Conservation (phyloP, 805 yeast species). For the Candida rishiriensis region DNA sequence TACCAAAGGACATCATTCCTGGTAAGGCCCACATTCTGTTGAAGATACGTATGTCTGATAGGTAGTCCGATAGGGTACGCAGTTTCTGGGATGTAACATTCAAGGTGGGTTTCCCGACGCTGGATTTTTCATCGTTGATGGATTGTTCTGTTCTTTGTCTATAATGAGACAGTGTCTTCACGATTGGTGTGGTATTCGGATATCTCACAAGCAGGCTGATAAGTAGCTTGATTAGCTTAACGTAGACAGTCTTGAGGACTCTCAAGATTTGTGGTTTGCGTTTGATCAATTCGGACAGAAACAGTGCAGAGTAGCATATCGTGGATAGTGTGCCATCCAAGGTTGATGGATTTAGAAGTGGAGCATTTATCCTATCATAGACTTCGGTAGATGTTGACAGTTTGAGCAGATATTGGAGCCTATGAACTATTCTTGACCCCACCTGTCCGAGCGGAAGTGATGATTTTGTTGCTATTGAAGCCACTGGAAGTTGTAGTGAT, state of each 20-base stretch:
- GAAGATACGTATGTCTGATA: constrained; percentile 33
- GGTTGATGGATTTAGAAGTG: constrained; percentile 23
- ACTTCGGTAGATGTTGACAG: constrained; percentile 22
- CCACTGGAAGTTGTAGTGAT: background rate
- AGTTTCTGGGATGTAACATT: constrained; percentile 14
- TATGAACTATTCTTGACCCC: background rate
- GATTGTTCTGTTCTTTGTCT: background rate
- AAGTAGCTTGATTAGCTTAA: background rate
- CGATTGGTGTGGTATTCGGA: background rate
- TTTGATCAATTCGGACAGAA: constrained; percentile 23
- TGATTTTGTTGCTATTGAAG: background rate
- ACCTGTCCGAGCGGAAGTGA: background rate
- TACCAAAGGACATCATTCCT: constrained; percentile 21
- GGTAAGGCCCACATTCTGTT: constrained; percentile 34
- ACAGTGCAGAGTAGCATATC: constrained; percentile 28
- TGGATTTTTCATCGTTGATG: constrained; percentile 1
- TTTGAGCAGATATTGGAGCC: constrained; percentile 15
- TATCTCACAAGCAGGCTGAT: constrained; percentile 1
- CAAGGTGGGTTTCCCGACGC: background rate
- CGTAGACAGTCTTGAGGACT: constrained; percentile 4
- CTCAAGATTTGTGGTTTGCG: constrained; percentile 13
- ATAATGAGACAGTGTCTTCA: background rate
- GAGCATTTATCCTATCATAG: constrained; percentile 23
- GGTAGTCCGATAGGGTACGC: constrained; percentile 25
- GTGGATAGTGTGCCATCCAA: constrained; percentile 32